phyloP scores from a whole-genome alignment of 1,284 basidiomycete genomes.

The Heterobasidion annosum region DNA sequence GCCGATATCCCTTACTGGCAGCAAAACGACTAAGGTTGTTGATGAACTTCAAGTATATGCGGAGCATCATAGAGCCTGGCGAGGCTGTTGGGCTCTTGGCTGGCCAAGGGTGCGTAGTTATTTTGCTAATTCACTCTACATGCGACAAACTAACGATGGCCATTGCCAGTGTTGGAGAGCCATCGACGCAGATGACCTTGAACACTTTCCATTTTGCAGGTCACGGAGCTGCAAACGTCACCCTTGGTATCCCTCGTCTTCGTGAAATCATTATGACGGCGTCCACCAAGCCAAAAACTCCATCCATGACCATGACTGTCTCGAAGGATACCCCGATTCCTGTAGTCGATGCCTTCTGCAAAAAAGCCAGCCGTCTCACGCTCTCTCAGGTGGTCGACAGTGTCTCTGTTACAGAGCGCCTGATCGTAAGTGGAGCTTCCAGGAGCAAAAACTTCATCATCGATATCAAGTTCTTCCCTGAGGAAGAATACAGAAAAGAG shows the following conservation, averaged over 20 bases:
- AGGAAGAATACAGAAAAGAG: slow-evolving; percentile 78
- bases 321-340: slow-evolving; percentile 41
- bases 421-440: slow-evolving; percentile 59
- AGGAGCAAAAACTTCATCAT: slow-evolving; percentile 82
- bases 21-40: slow-evolving; percentile 65
- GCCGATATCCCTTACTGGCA: slow-evolving; percentile 39
- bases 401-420: slow-evolving; percentile 76
- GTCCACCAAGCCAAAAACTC: slow-evolving; percentile 93
- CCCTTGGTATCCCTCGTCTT: slow-evolving; percentile 96
- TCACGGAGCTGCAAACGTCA: slow-evolving; percentile 99
- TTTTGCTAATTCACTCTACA: neutral
- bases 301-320: slow-evolving; percentile 93
- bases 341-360: slow-evolving; percentile 79
- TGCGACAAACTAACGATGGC: slow-evolving; percentile 11
- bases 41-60: slow-evolving; percentile 89
- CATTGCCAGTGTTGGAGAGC: slow-evolving; percentile 80
- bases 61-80: slow-evolving; percentile 91
- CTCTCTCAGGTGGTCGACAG: slow-evolving; percentile 88
- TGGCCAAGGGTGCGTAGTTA: slow-evolving; percentile 78
- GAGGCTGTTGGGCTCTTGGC: slow-evolving; percentile 96
- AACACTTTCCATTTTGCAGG: slow-evolving; percentile 99
- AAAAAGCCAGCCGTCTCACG: slow-evolving; percentile 79
- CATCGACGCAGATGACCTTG: slow-evolving; percentile 99
- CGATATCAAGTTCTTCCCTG: slow-evolving; percentile 81
- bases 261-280: slow-evolving; percentile 99